Evolutionary conservation across 2,329 filamentous ascomycete genomes (phyloP), one percentile per base, ranked within the genome.

Genomic region (Herpotrichia juniperi): DNA sequence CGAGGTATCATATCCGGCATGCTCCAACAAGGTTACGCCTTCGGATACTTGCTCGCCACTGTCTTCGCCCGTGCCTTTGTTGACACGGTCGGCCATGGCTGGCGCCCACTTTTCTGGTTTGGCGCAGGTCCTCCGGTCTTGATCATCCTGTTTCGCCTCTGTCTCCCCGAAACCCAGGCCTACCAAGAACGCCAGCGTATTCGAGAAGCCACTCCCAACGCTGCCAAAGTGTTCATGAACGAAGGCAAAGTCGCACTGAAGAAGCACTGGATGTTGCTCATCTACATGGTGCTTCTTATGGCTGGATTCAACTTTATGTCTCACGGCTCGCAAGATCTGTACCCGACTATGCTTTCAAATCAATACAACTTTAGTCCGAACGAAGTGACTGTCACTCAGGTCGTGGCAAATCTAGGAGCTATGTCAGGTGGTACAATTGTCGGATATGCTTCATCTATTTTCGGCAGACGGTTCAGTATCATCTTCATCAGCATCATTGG

Each of bases 241-340:
- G 91, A 96, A 74, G 91, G 89, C 54, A 90, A 89, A 63, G 84
- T 93, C 0, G 91, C 91, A 0, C 67, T 96, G 25, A 87, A 85
- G 73, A 83, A 85, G 10, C 90, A 96, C 73, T 96, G 92, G 92
- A 58, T 91, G 12, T 74, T 96, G 2, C 79, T 96, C 50, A 78
- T 86, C 30, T 96, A 96, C 74, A 79, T 96, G 51, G 90, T 96
- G 6, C 78, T 96, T 17, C 79, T 96, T 32, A 96, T 96, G 90
- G 88, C 90, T 1, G 91, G 91, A 3, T 94, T 96, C 79, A 96
- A 96, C 76, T 96, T 94, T 69, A 92, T 94, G 89, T 89, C 87
- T 16, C 90, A 93, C 68, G 89, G 89, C 48, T 88, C 85, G 19
- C 86, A 89, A 63, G 84, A 88, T 70, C 72, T 86, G 2, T 87